Base-by-base conservation (phyloP, 768 basidiomycete genomes). In the Boletus subparvulus region DNA sequence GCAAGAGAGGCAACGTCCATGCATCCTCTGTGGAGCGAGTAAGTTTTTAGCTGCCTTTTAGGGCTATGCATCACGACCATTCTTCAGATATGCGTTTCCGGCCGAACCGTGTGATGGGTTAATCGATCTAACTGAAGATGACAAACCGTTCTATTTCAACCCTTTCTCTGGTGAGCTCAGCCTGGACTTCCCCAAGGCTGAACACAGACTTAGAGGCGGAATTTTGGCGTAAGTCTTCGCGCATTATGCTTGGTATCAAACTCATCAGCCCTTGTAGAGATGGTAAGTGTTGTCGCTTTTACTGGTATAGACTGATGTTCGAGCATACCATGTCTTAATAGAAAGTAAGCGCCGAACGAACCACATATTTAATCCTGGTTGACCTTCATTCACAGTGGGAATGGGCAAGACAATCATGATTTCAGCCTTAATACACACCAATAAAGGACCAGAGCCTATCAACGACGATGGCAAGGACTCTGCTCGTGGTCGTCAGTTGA, bases 11-110 rank as follows among this genome's bases (percentile, higher is more conserved):
- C 81, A 14, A 77, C 69, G 16, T 90, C 88, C 6, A 86, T 98
- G 82, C 93, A 98, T 70, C 96, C 96, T 3, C 73, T 98, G 9
- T 98, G 95, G 95, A 88, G 88, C 76, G 84, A 92, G 93, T 98
- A 68, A 65, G 85, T 74, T 10, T 11, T 39, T 4, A 21, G 5
- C 35, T 56, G 19, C 42, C 54, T 52, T 50, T 10, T 46, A 52
- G 12, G 10, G 26, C 16, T 42, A 50, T 33, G 16, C 8, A 52
- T 28, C 41, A 55, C 24, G 12, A 41, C 21, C 21, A 61, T 61
- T 64, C 17, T 48, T 11, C 52, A 94, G 93, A 77, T 95, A 92
- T 67, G 63, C 77, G 0, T 92, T 94, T 60, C 88, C 88, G 13
- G 72, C 76, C 17, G 81, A 86, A 58, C 85, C 85, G 4, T 69